Conservation (phyloP, 176 grass and related monocot species). For the Avena insularis region DNA sequence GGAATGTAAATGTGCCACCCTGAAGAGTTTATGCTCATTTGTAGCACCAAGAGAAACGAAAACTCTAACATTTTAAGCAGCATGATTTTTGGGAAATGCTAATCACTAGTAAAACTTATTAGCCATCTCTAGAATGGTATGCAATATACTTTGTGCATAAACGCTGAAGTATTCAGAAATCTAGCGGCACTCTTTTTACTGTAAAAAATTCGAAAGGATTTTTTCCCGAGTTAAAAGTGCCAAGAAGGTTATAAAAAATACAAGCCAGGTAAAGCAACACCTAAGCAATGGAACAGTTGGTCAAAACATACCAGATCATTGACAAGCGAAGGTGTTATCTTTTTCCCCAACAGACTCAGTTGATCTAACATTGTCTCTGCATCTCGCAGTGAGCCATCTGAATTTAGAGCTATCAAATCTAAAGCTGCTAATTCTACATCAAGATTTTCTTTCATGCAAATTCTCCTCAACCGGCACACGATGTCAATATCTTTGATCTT, state of each 20-base stretch:
- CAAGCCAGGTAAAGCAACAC: background rate
- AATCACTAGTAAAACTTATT: background rate
- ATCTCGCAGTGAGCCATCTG: slow-evolving; percentile 66
- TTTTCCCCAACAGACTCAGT: slow-evolving; percentile 61
- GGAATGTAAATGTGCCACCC: too few species aligned
- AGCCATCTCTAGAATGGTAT: background rate
- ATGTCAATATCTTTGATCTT: slow-evolving; percentile 75
- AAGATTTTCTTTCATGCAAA: slow-evolving; percentile 64
- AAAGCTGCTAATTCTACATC: slow-evolving; percentile 72
- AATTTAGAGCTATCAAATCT: slow-evolving; percentile 72
- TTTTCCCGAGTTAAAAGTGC: too few species aligned
- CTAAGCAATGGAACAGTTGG: background rate
- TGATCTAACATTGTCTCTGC: slow-evolving; percentile 79
- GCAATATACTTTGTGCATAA: background rate
- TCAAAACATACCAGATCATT: slow-evolving; percentile 61
- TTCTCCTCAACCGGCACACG: slow-evolving; percentile 57
- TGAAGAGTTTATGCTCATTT: background rate
- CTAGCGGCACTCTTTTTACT: background rate
- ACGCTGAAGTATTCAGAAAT: slow-evolving; percentile 17
- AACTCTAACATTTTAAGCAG: slow-evolving; percentile 9
- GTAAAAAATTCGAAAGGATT: background rate
- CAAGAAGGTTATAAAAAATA: background rate
- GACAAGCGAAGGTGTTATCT: slow-evolving; percentile 66
- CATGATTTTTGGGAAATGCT: background rate
- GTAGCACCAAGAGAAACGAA: background rate